Evolutionary conservation across 176 grass and related monocot species (phyloP), one percentile per base, ranked within the genome.

Genomic region (Phragmites australis): DNA sequence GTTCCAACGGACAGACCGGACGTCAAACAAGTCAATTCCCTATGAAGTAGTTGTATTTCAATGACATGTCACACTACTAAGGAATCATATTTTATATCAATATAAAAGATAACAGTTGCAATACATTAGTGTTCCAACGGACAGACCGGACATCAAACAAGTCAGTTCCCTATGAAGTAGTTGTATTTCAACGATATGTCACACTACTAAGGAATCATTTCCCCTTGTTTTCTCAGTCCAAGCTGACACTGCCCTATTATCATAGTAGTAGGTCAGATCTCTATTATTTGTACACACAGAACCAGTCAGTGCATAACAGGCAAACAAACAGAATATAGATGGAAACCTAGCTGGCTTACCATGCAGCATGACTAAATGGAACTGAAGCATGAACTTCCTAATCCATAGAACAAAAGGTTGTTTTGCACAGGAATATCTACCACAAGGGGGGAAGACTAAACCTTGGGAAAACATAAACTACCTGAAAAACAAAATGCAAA

Each of bases 401-500:
- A 69, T 9, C 15, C 52, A 63, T 39, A 30, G 0, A 40, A 8
- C 15, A 87, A 81, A 76, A 68, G 16, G n/a, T 26, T 58, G 9
- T 27, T 71, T 19, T 37, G 40, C 25, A 25, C 29, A 78, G 6
- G 55, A 53, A 70, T 63, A 40, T 74, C 32, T 59, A 80, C 2
- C 0, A 1, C 9, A 44, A 65, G 1, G 16, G 13, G 26, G 67
- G 54, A 81, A 29, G 5, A 8, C 13, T 65, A 72, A 59, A 39
- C 9, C 7, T 17, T n/a, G 26, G 18, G 17, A 78, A 65, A 81
- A 53, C 47, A 32, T 48, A 1, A 86, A 53, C 21, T 23, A 51
- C 6, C 3, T 74, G 53, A 79, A 83, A 29, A 72, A 75, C 7
- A 69, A 23, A 70, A 77, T 6, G 26, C n/a, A 60, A 63, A 37